Evolutionary conservation across 306 rosid species (phyloP).

Genomic region (Medicago arabica): DNA sequence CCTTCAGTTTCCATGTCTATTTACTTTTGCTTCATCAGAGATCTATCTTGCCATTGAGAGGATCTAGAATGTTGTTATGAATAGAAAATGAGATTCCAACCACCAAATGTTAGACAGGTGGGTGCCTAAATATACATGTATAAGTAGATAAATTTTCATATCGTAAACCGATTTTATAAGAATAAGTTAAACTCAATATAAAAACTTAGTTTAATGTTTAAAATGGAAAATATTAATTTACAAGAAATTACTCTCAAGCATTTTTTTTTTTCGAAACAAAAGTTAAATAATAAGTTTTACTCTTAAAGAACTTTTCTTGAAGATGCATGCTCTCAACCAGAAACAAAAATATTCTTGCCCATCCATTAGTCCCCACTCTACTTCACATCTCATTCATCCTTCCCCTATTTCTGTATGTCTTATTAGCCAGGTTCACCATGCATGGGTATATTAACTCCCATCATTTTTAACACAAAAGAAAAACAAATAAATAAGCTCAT

Average conservation of each 20-base stretch:
- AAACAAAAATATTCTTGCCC: conserved; percentile 50
- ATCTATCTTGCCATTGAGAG: not conserved
- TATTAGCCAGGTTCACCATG: conserved; percentile 68
- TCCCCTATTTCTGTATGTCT: conserved; percentile 53
- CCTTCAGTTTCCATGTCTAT: conserved; percentile 24
- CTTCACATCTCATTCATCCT: conserved; percentile 45
- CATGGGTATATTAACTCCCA: conserved; percentile 31
- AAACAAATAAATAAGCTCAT: conserved; percentile 1
- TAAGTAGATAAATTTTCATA: too few species aligned
- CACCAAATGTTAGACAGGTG: too few species aligned
- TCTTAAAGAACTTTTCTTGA: not conserved
- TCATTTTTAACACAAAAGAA: conserved; percentile 7
- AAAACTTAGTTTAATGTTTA: too few species aligned
- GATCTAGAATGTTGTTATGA: not conserved
- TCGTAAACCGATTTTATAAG: too few species aligned
- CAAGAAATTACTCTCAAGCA: too few species aligned
- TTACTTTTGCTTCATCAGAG: not conserved
- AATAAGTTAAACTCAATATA: too few species aligned
- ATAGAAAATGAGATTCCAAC: not conserved
- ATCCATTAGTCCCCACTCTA: conserved; percentile 47
- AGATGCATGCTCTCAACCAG: conserved; percentile 63
- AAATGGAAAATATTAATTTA: too few species aligned
- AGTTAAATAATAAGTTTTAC: not conserved
- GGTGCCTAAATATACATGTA: too few species aligned
- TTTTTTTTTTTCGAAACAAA: too few species aligned